These are phyloP conservation scores for Curvularia eragrostidis DNA, from an alignment of 2,329 filamentous ascomycete genomes.

Conservation along the genomic window DNA sequence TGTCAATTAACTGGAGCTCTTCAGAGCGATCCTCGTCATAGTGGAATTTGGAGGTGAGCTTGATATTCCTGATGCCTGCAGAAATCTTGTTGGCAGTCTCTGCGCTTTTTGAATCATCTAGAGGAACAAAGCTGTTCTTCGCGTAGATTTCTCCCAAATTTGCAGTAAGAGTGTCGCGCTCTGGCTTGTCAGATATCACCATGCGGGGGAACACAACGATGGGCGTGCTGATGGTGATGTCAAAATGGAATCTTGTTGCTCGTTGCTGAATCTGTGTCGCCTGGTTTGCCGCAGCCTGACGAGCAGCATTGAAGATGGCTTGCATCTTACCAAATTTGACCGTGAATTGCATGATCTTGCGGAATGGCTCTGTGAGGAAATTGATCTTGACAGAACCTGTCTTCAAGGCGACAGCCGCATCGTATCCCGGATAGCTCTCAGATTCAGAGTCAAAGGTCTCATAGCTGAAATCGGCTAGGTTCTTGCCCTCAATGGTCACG, in stretches of 20 bases:
- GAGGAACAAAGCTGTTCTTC: slow-evolving; percentile 86
- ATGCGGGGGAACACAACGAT: slow-evolving; percentile 92
- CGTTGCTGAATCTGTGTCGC: slow-evolving; percentile 92
- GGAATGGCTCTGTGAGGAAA: slow-evolving; percentile 95
- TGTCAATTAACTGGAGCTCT: slow-evolving; percentile 94
- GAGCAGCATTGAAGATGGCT: slow-evolving; percentile 95
- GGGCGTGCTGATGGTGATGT: slow-evolving; percentile 90
- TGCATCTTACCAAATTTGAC: slow-evolving; percentile 99
- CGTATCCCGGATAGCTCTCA: slow-evolving; percentile 87
- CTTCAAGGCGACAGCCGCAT: slow-evolving; percentile 86
- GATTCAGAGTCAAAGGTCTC: slow-evolving; percentile 86
- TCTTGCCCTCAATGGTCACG: slow-evolving; percentile 92
- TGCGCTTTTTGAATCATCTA: slow-evolving; percentile 77
- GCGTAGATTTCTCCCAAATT: slow-evolving; percentile 98
- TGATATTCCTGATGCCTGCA: slow-evolving; percentile 89
- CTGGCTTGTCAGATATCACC: slow-evolving; percentile 71
- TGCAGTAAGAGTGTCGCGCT: slow-evolving; percentile 84
- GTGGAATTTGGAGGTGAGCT: slow-evolving; percentile 86
- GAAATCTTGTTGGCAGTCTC: slow-evolving; percentile 87
- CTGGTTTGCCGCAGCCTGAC: slow-evolving; percentile 91
- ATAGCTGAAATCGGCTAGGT: slow-evolving; percentile 95
- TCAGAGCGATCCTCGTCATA: slow-evolving; percentile 76
- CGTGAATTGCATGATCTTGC: slow-evolving; percentile 96
- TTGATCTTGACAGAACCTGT: slow-evolving; percentile 97
- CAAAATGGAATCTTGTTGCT: slow-evolving; percentile 89